These are phyloP conservation scores for Monoraphidium neglectum DNA, from an alignment of 139 green algal species.

Conservation along the genomic window DNA sequence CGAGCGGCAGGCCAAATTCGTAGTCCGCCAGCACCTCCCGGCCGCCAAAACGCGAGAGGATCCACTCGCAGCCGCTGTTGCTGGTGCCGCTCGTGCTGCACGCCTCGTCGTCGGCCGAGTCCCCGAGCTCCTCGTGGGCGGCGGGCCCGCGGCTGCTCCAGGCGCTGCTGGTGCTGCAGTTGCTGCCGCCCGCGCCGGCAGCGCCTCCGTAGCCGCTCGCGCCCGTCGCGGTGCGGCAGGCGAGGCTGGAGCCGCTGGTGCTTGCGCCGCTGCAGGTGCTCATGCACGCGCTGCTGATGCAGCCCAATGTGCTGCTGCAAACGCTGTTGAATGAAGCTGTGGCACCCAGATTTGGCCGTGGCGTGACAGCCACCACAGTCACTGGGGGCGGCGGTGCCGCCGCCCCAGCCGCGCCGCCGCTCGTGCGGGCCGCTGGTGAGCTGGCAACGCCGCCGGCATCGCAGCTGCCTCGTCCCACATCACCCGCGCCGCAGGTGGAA, in stretches of 20 bases:
- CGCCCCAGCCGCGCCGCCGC: too few species aligned
- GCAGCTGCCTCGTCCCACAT: too few species aligned
- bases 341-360: too few species aligned
- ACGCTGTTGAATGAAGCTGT: neutral
- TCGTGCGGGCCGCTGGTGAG: too few species aligned
- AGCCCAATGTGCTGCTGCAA: constrained; percentile 1
- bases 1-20: constrained; percentile 36
- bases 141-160: neutral
- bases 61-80: constrained; percentile 12
- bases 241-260: constrained; percentile 2
- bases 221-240: neutral
- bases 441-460: too few species aligned
- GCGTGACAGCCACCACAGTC: too few species aligned
- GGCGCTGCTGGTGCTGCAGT: neutral
- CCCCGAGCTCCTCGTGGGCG: neutral
- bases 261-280: neutral
- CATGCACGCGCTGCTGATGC: neutral
- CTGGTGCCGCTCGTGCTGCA: neutral
- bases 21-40: constrained; percentile 31
- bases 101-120: neutral
- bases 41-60: constrained; percentile 10
- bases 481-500: too few species aligned
- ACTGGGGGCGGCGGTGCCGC: too few species aligned
- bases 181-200: neutral
- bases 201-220: neutral